Percentiles rank a stretch among this genome's conserved stretches.
phyloP scores from a whole-genome alignment of 2,329 filamentous ascomycete species.

The Talaromyces rugulosus region DNA sequence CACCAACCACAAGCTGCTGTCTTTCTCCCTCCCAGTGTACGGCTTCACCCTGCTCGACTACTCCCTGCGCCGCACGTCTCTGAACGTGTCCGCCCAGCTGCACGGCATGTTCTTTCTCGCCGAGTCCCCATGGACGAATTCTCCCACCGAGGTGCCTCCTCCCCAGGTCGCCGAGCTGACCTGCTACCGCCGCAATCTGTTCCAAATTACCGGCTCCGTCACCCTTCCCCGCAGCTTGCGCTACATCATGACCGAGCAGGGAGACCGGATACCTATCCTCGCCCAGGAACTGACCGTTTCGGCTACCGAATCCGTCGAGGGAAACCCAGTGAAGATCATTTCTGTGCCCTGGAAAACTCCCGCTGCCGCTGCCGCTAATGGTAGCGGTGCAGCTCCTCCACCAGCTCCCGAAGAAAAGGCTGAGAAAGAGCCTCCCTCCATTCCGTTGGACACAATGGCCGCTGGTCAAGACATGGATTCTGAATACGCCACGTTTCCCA shows the following conservation, averaged over 20 bases:
- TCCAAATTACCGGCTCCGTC: constrained; percentile 89
- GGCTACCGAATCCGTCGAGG: constrained; percentile 91
- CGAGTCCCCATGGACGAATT: constrained; percentile 59
- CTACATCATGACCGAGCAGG: constrained; percentile 62
- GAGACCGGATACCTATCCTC: constrained; percentile 72
- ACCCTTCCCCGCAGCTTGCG: constrained; percentile 73
- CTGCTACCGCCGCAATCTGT: constrained; percentile 91
- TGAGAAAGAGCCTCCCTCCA: constrained; percentile 81
- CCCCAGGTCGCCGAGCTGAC: constrained; percentile 68
- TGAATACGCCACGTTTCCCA: constrained; percentile 84
- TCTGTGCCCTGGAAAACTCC: constrained; percentile 98
- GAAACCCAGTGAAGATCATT: constrained; percentile 86
- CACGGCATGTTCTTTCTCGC: constrained; percentile 68
- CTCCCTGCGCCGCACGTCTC: constrained; percentile 51
- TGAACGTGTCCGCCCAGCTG: constrained; percentile 59
- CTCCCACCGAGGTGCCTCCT: constrained; percentile 51
- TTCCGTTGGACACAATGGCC: constrained; percentile 65
- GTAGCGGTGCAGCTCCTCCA: constrained; percentile 54
- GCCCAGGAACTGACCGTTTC: constrained; percentile 84
- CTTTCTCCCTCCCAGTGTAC: constrained; percentile 63
- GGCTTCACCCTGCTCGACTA: constrained; percentile 60
- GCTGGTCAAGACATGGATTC: constrained; percentile 67
- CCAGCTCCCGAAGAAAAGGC: constrained; percentile 52
- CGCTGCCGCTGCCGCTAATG: constrained; percentile 65
- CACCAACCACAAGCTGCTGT: constrained; percentile 66